Conservation (phyloP, 768 basidiomycete genomes). For the Mycena albidolilacea region DNA sequence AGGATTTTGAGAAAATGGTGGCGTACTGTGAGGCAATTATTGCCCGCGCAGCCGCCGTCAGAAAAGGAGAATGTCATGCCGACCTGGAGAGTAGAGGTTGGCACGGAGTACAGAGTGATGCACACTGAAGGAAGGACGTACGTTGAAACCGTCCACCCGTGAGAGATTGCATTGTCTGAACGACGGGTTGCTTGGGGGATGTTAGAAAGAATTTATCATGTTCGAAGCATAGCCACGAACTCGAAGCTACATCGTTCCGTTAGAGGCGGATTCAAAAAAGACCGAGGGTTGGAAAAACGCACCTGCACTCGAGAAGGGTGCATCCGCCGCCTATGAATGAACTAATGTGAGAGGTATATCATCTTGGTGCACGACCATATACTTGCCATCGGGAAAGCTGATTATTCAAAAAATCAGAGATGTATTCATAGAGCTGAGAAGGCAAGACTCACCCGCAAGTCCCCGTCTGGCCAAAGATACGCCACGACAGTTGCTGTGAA, state of each 20-base stretch:
- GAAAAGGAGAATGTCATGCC: conserved; percentile 1
- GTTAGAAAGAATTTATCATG: neutral
- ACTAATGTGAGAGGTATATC: conserved; percentile 1
- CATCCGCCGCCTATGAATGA: neutral
- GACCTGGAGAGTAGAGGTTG: neutral
- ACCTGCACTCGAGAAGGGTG: neutral
- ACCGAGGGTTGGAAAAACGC: neutral
- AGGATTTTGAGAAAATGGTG: neutral
- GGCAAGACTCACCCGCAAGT: conserved; percentile 4
- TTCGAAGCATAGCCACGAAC: neutral
- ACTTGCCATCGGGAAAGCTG: neutral
- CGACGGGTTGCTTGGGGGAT: neutral
- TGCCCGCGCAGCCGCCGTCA: neutral
- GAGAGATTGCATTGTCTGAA: conserved; percentile 1
- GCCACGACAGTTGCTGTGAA: neutral
- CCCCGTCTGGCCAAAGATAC: conserved; percentile 1
- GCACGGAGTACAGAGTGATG: neutral
- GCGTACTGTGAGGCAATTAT: neutral
- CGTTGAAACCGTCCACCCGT: neutral
- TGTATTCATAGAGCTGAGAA: neutral
- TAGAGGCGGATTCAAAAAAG: neutral
- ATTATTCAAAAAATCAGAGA: conserved; percentile 8
- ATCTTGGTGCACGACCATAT: neutral
- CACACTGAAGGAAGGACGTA: neutral
- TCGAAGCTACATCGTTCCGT: neutral